These are phyloP conservation scores for Hyphopichia homilentoma DNA, from an alignment of 805 yeast genomes.

Conservation along the genomic window DNA sequence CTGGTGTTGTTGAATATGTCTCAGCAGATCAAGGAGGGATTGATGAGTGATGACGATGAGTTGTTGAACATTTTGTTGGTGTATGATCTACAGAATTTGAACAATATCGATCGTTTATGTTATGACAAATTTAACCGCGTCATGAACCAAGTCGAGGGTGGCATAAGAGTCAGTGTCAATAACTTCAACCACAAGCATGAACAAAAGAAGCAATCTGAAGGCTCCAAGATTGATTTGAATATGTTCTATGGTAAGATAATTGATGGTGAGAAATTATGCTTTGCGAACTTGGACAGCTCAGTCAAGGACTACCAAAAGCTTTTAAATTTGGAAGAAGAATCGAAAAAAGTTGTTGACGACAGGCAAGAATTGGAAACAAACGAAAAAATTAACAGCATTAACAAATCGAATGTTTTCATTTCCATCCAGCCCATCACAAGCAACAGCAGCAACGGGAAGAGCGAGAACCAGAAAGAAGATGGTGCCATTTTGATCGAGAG, in stretches of 20 bases:
- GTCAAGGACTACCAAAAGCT: conserved; percentile 41
- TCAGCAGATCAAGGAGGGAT: conserved; percentile 47
- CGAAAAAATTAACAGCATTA: conserved; percentile 16
- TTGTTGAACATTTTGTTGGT: conserved; percentile 43
- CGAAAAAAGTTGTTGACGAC: conserved; percentile 12
- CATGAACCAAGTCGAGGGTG: conserved; percentile 76
- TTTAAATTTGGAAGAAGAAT: conserved; percentile 25
- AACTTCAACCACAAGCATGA: conserved; percentile 39
- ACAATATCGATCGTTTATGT: conserved; percentile 44
- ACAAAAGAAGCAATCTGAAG: conserved; percentile 10
- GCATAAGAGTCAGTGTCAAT: conserved; percentile 57
- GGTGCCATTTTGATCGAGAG: conserved; percentile 42
- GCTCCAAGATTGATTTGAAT: conserved; percentile 49
- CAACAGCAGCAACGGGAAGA: conserved; percentile 30
- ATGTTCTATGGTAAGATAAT: conserved; percentile 70
- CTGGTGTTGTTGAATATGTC: conserved; percentile 33
- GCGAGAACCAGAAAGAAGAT: conserved; percentile 15
- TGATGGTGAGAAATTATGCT: conserved; percentile 85
- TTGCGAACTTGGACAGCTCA: conserved; percentile 82
- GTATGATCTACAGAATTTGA: conserved; percentile 61
- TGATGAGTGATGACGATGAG: conserved; percentile 52
- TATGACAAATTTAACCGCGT: conserved; percentile 56
- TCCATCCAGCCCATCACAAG: conserved; percentile 60
- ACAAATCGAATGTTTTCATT: conserved; percentile 61
- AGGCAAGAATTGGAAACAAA: conserved; percentile 13